These are phyloP conservation scores for Alternaria novae-zelandiae DNA, from an alignment of 2,329 filamentous ascomycete genomes.

Conservation along the genomic window DNA sequence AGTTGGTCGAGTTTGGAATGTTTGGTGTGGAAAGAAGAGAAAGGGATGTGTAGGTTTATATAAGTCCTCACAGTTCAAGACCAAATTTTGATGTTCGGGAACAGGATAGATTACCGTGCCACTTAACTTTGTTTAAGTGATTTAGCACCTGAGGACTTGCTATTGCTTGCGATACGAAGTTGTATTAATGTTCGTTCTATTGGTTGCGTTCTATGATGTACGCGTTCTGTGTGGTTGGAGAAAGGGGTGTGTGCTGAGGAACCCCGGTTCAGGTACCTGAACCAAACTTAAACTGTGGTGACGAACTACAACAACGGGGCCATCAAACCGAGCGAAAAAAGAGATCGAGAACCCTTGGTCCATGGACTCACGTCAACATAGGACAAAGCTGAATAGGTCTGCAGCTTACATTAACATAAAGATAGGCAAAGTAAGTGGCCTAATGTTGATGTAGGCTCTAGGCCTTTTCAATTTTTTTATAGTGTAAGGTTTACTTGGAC, in stretches of 20 bases:
- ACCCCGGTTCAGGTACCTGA: not conserved
- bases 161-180: not conserved
- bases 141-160: accelerated
- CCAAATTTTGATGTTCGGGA: not conserved
- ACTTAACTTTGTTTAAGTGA: not conserved
- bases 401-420: too few species aligned
- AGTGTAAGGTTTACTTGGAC: too few species aligned
- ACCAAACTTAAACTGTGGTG: not conserved
- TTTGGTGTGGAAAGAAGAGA: not conserved
- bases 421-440: too few species aligned
- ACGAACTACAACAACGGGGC: not conserved
- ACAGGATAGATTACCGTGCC: not conserved
- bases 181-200: not conserved
- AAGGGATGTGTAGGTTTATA: not conserved
- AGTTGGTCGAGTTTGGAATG: accelerated
- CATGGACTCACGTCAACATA: too few species aligned
- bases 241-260: not conserved
- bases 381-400: too few species aligned
- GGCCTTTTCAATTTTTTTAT: too few species aligned
- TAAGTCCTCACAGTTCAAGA: not conserved
- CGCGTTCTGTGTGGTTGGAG: not conserved
- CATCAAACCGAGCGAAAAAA: not conserved
- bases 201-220: not conserved
- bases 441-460: too few species aligned
- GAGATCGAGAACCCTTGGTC: not conserved